Base-by-base conservation (phyloP, 2,329 filamentous ascomycete genomes). In the Sporothrix euskadiensis region DNA sequence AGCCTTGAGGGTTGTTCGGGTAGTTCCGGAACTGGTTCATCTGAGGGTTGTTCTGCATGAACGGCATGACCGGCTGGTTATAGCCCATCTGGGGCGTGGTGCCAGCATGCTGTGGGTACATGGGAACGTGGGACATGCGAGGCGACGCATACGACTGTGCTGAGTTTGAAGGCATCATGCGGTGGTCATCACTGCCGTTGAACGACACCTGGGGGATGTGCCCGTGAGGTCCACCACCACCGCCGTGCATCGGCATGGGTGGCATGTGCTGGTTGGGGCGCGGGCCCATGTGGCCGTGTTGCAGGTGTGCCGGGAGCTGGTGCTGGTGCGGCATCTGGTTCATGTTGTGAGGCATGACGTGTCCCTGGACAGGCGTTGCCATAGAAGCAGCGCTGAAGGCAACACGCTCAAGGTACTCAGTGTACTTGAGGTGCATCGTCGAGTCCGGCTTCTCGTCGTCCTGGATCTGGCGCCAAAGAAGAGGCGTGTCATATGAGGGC, bases 121-220 rank as follows among this genome's bases (percentile, higher is more conserved):
- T 88, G 41, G 90, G 89, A 19, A 89, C 87, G 76, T 90, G 91
- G 70, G 89, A 88, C 77, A 94, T 88, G 69, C 94, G 90, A 68
- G 95, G 94, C 19, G 94, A 97, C 9, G 93, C 91, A 80, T 94
- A 96, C 2, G 94, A 93, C 78, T 94, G 94, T 3, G 90, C 90
- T 32, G 92, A 94, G 77, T 91, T 94, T 7, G 91, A 92, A 73
- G 92, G 93, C 83, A 96, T 92, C 92, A 98, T 97, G 70, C 94
- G 89, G 79, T 94, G 75, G 74, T 94, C 92, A 77, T 97, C 94
- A 12, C 69, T 73, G 74, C 90, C 90, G 78, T 91, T 93, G 77
- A 90, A 92, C 3, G 88, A 87, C 19, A 87, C 86, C 71, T 89
- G 88, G 57, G 90, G 88, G 6, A 87, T 88, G 76, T 91, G 91